Base-by-base conservation (phyloP, 345 rosid species). In the Acer negundo region DNA sequence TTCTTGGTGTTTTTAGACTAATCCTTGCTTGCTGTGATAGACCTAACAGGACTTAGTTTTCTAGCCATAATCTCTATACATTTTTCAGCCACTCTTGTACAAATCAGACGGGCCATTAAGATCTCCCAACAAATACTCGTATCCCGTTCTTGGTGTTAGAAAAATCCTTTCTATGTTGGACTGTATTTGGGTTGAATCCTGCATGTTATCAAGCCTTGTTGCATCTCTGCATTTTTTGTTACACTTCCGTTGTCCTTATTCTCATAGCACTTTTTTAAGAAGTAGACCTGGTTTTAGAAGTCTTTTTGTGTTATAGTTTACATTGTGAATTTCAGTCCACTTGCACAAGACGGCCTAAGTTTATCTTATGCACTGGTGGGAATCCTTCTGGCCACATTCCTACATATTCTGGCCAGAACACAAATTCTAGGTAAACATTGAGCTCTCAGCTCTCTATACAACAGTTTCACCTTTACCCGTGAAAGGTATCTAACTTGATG, bases 331-430 rank as follows among this genome's bases (percentile, higher is more conserved):
- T 82, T 49, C 94, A 96, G 98, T 85, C 98, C 58, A 81, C 92
- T 71, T 94, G 93, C 38, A 79, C 90, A 65, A 88, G 99, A 80
- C 84, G 97, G 69, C 97, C 97, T 56, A 96, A 94, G 73, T 96
- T 88, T 87, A 91, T 94, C 75, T 79, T 94, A 86, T 92, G 94
- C 90, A 89, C 97, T 69, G 97, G 98, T 16, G 99, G 95, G 38
- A 92, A 79, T 67, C 81, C 95, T 74, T 78, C 90, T 22, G 89
- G 88, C 70, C 83, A 87, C 88, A 82, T 92, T 55, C 97, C 99
- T 31, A 86, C 97, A 69, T 86, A 85, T 87, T 59, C 92, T 7
- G 81, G 65, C 76, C 97, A 91, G 77, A 90, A 75, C 74, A 83
- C 90, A 13, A 62, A 90, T 70, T 75, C 97, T 73, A 85, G 94